Percentiles rank a stretch among this genome's conserved stretches.
phyloP scores from a whole-genome alignment of 805 yeast genomes.

The Candida adriatica region DNA sequence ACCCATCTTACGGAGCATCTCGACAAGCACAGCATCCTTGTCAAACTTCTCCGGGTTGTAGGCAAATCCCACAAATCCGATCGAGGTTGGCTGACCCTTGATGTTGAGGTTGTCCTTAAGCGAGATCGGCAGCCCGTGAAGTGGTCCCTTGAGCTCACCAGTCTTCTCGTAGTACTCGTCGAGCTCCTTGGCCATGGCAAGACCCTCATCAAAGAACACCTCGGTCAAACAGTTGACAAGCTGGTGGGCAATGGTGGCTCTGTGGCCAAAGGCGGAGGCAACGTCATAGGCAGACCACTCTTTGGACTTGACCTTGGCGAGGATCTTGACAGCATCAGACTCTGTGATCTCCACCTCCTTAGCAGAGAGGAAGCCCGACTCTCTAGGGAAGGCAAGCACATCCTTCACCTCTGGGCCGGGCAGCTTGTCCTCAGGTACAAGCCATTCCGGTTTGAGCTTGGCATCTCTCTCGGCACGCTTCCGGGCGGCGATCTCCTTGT shows the following conservation, averaged over 20 bases:
- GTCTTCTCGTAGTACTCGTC: slow-evolving; percentile 42
- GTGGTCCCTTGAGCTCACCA: slow-evolving; percentile 52
- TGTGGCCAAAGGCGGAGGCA: slow-evolving; percentile 47
- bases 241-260: slow-evolving; percentile 55
- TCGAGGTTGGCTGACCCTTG: slow-evolving; percentile 40
- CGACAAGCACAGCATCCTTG: slow-evolving; percentile 34
- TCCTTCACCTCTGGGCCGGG: slow-evolving; percentile 28
- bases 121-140: slow-evolving; percentile 64
- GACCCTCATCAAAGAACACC: slow-evolving; percentile 48
- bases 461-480: slow-evolving; percentile 36
- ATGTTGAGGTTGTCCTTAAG: slow-evolving; percentile 39
- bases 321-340: slow-evolving; percentile 11
- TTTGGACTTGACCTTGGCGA: slow-evolving; percentile 26
- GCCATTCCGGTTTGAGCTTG: slow-evolving; percentile 26
- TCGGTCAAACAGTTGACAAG: slow-evolving; percentile 31
- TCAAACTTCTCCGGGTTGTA: slow-evolving; percentile 12
- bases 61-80: slow-evolving; percentile 43
- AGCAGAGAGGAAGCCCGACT: slow-evolving; percentile 27
- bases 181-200: slow-evolving; percentile 43
- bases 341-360: slow-evolving; percentile 30
- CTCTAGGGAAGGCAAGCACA: slow-evolving; percentile 24
- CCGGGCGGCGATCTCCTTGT: slow-evolving; percentile 33
- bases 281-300: slow-evolving; percentile 39
- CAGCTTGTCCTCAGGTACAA: slow-evolving; percentile 11
- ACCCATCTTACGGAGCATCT: slow-evolving; percentile 36